Evolutionary conservation across 2,329 filamentous ascomycete genomes (phyloP).

Genomic region (Shiraia sp.): DNA sequence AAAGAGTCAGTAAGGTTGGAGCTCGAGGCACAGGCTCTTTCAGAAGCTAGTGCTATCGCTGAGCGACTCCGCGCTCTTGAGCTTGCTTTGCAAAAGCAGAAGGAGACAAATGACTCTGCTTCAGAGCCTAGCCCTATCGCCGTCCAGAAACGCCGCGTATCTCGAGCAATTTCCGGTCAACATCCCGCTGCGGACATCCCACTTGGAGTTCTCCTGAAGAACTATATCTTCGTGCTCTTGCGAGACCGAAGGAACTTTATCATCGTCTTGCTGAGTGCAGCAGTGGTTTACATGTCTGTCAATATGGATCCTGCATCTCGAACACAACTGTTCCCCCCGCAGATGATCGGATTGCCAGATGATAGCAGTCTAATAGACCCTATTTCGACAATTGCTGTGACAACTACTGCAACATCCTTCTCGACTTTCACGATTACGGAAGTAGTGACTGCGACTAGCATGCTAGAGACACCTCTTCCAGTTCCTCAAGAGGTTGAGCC

Average conservation of each 20-base stretch:
- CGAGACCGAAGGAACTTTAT: slow-evolving; percentile 59
- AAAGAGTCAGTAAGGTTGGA: slow-evolving; percentile 39
- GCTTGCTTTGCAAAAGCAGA: slow-evolving; percentile 27
- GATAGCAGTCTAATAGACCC: not conserved
- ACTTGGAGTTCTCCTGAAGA: slow-evolving; percentile 55
- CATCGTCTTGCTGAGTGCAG: slow-evolving; percentile 51
- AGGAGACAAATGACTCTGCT: slow-evolving; percentile 1
- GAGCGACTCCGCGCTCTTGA: slow-evolving; percentile 37
- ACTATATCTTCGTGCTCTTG: slow-evolving; percentile 57
- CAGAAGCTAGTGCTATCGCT: slow-evolving; percentile 32
- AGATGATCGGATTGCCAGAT: no score
- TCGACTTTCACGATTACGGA: slow-evolving; percentile 1
- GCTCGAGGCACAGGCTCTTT: slow-evolving; percentile 32
- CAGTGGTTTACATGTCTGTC: slow-evolving; percentile 48
- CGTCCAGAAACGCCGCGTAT: slow-evolving; percentile 9
- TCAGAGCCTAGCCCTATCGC: slow-evolving; percentile 4
- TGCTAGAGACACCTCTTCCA: not conserved
- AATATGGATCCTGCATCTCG: slow-evolving; percentile 14
- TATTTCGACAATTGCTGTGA: not conserved
- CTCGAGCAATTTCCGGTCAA: slow-evolving; percentile 9
- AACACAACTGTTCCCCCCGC: no score
- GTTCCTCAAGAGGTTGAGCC: no score
- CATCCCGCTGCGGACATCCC: slow-evolving; percentile 50
- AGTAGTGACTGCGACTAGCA: not conserved
- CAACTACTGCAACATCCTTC: slow-evolving; percentile 2